Evolutionary conservation across 2,329 filamentous ascomycete genomes (phyloP).

Genomic region (Parastagonospora nodorum): DNA sequence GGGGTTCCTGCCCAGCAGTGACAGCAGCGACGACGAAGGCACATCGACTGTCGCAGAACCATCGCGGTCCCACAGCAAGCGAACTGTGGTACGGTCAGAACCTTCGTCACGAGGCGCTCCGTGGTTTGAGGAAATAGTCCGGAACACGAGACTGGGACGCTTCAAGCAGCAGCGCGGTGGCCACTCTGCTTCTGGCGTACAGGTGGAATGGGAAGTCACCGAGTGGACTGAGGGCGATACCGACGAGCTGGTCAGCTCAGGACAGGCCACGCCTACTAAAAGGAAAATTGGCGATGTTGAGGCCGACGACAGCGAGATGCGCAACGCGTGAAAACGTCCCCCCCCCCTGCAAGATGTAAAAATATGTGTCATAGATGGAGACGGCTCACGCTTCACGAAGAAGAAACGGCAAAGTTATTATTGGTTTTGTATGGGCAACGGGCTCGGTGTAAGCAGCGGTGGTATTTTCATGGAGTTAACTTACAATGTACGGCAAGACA

Average conservation of each 20-base stretch:
- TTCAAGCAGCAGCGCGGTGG: conserved; percentile 66
- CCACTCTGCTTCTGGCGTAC: conserved; percentile 67
- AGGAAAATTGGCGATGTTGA: conserved; percentile 42
- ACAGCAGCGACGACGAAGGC: conserved; percentile 35
- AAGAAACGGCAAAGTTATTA: conserved; percentile 1
- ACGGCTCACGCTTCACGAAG: conserved; percentile 34
- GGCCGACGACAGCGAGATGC: conserved; percentile 40
- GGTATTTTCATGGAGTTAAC: conserved; percentile 13
- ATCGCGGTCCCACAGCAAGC: conserved; percentile 13
- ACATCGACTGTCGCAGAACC: conserved; percentile 24
- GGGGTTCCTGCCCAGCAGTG: conserved; percentile 65
- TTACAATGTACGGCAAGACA: conserved; percentile 11
- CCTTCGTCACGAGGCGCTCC: conserved; percentile 64
- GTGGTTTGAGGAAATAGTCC: conserved; percentile 84
- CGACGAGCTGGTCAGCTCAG: conserved; percentile 38
- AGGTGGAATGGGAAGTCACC: conserved; percentile 81
- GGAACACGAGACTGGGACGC: conserved; percentile 73
- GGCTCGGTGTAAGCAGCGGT: conserved; percentile 21
- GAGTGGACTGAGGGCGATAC: conserved; percentile 62
- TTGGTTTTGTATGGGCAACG: conserved; percentile 2
- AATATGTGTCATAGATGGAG: conserved; percentile 19
- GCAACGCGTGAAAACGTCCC: conserved; percentile 22
- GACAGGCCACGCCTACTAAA: conserved; percentile 30
- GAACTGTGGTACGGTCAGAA: conserved; percentile 21
- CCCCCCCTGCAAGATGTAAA: neutral